Base-by-base conservation (phyloP, 768 basidiomycete species). In the Tylopilus plumbeoviolaceoides region DNA sequence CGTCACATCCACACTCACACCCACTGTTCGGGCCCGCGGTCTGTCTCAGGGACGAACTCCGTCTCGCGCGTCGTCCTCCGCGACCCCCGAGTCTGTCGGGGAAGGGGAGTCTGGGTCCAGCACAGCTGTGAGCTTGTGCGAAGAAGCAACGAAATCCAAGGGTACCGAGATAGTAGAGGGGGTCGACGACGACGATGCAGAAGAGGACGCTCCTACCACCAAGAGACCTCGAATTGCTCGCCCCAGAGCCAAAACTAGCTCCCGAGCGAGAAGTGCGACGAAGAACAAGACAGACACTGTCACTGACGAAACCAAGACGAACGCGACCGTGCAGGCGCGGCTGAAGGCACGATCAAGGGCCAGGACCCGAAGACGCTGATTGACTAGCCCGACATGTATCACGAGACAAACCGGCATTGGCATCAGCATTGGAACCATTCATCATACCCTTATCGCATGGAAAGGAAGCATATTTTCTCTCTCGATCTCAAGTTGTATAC, bases 91-190 rank as follows among this genome's bases (percentile, higher is more conserved):
- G 47, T 66, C 66, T 31, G 35, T 66, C 42, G 66, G 58, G 17
- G 66, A 57, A 10, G 58, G 45, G 2, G 65, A 65, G 47, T 70
- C 67, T 4, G 67, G 63, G 14, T 70, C 69, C 8, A 69, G 68
- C 49, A 69, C 69, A 6, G 69, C 69, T 12, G 68, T 69, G 12
- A 69, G 68, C 48, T 31, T 69, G 40, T 69, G 58, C 31, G 68
- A 67, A 45, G 67, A 60, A 15, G 63, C 44, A 9, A 47, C 55
- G 27, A 69, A 60, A 31, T 44, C 53, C 51, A 67, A 69, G 53
- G 40, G 18, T 38, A 33, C 43, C 53, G 55, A 59, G 46, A 11
- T 35, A 3, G 54, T 47, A 10, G 64, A 55, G 20, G 58, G 57
- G 21, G 48, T 47, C 7, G 58, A 30, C 5, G 50, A 48, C 9